These are phyloP conservation scores for Simmondsia chinensis DNA, from an alignment of 148 eudicot species.

Conservation along the genomic window DNA sequence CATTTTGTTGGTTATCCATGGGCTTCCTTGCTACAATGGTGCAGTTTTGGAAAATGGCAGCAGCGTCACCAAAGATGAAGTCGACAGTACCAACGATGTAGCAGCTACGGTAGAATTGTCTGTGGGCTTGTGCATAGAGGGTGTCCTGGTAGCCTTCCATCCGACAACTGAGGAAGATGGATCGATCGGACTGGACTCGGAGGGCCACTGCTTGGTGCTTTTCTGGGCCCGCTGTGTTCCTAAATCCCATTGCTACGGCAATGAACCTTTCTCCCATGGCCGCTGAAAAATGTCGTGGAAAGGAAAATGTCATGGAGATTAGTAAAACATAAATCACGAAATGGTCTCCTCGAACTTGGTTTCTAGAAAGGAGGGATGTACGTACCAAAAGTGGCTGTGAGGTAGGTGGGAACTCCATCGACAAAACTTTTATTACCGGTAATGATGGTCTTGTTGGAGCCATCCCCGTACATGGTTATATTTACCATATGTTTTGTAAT, in stretches of 20 bases:
- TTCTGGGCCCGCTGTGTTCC: slow-evolving; percentile 54
- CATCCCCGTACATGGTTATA: slow-evolving; percentile 58
- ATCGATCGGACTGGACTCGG: slow-evolving; percentile 34
- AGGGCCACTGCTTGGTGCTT: slow-evolving; percentile 58
- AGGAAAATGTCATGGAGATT: too few relatives aligned
- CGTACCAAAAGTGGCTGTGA: slow-evolving; percentile 66
- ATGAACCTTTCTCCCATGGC: slow-evolving; percentile 43
- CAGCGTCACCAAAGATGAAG: too few relatives aligned
- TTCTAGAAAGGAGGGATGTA: too few relatives aligned
- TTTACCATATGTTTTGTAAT: slow-evolving; percentile 50
- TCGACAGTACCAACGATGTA: slow-evolving; percentile 10
- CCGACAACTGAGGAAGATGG: slow-evolving; percentile 42
- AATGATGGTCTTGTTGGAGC: slow-evolving; percentile 50
- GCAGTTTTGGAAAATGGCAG: slow-evolving; percentile 19
- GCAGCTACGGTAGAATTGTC: slow-evolving; percentile 17
- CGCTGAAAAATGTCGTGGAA: too few relatives aligned
- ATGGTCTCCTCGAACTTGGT: too few relatives aligned
- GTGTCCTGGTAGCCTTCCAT: slow-evolving; percentile 52
- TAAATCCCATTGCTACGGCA: slow-evolving; percentile 42
- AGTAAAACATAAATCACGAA: too few relatives aligned
- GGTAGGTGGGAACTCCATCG: slow-evolving; percentile 37
- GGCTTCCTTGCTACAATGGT: slow-evolving; percentile 18
- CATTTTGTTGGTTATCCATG: background rate
- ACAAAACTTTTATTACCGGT: slow-evolving; percentile 47
- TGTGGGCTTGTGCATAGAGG: slow-evolving; percentile 35